Percentiles rank a stretch among this genome's conserved stretches.
These are phyloP conservation scores for Alternaria hordeiaustralica DNA, from an alignment of 2,329 filamentous ascomycete species.

Conservation along the genomic window DNA sequence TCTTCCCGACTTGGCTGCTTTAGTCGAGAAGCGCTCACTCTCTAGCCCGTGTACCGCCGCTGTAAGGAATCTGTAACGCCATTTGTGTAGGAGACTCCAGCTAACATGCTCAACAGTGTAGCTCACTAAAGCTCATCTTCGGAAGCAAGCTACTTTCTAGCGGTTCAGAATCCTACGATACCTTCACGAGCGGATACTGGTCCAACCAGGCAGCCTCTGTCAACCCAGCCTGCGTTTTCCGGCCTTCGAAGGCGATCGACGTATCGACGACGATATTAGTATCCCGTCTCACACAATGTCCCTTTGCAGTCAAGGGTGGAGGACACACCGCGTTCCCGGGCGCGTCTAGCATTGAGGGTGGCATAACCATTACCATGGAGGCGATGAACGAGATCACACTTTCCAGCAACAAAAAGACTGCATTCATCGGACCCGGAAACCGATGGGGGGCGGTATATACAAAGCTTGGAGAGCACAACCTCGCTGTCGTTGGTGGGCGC, in stretches of 20 bases:
- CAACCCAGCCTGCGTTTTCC: slow-evolving; percentile 30
- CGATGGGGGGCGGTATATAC: slow-evolving; percentile 39
- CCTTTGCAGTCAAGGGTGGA: slow-evolving; percentile 52
- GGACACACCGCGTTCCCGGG: slow-evolving; percentile 50
- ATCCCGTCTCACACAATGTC: slow-evolving; percentile 16
- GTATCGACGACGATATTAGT: slow-evolving; percentile 17
- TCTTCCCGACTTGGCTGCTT: slow-evolving; percentile 12
- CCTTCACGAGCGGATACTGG: slow-evolving; percentile 22
- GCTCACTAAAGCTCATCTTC: slow-evolving; percentile 15
- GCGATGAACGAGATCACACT: slow-evolving; percentile 29
- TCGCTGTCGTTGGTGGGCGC: slow-evolving; percentile 35
- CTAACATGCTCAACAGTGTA: slow-evolving; percentile 1
- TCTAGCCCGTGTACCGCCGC: slow-evolving; percentile 14
- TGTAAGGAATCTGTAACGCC: slow-evolving; percentile 8
- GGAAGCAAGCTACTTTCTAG: slow-evolving; percentile 12
- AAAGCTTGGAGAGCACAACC: slow-evolving; percentile 24
- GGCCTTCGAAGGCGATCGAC: slow-evolving; percentile 16
- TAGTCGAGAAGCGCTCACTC: neutral
- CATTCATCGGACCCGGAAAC: slow-evolving; percentile 34
- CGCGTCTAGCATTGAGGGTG: slow-evolving; percentile 48
- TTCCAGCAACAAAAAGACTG: slow-evolving; percentile 23
- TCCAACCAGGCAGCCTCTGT: slow-evolving; percentile 20
- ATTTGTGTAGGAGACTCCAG: neutral
- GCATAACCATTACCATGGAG: slow-evolving; percentile 51
- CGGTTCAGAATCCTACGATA: slow-evolving; percentile 12